Conservation (phyloP, 202 grass and related monocot species). For the Dendrocalamus latiflorus region DNA sequence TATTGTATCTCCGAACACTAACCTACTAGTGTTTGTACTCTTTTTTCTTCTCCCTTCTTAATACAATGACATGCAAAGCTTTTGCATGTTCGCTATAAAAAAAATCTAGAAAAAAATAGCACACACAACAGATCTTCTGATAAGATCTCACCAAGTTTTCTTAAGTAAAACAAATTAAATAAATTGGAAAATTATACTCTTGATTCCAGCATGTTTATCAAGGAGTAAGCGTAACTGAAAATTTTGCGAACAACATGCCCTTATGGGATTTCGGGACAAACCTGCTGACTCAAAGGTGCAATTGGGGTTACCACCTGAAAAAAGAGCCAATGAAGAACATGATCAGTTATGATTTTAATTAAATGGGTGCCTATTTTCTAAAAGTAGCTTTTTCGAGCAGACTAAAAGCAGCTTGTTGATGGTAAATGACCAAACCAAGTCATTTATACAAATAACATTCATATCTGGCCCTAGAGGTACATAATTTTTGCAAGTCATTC, state of each 20-base stretch:
- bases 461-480: background rate
- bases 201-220: background rate
- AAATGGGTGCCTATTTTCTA: background rate
- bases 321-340: constrained; percentile 13
- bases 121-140: background rate
- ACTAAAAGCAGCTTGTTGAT: background rate
- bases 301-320: constrained; percentile 94
- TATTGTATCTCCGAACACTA: no score
- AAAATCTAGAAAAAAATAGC: no score
- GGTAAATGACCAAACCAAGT: background rate
- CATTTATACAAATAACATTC: background rate
- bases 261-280: constrained; percentile 42
- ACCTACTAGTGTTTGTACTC: no score
- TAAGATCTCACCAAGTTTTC: background rate
- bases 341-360: background rate
- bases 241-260: background rate
- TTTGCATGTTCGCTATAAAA: no score
- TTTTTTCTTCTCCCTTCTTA: no score
- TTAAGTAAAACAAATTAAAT: background rate
- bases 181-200: background rate
- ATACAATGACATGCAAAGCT: no score
- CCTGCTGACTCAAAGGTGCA: constrained; percentile 96
- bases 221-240: background rate
- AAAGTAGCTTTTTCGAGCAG: background rate
- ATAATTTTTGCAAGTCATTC: background rate